Evolutionary conservation across 345 rosid genomes (phyloP), one percentile per base, ranked within the genome.

Genomic region (Salix udensis): DNA sequence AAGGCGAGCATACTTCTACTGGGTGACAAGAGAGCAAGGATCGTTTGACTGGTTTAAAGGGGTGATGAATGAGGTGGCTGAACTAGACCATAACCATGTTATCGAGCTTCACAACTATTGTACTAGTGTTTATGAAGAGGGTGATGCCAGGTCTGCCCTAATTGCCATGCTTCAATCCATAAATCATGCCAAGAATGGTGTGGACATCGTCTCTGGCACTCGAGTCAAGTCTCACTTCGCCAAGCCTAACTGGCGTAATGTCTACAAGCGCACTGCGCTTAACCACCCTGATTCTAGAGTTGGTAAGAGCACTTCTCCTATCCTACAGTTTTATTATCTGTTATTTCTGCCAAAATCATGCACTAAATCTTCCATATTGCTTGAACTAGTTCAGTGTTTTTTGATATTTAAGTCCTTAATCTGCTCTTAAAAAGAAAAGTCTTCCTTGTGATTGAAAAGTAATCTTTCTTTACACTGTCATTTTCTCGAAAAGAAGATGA

Each of bases 41-140:
- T 92, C 97, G 0, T 92, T 92, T 34, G 96, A 92, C 65, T 92
- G 96, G 97, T 92, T 92, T 72, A 88, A 92, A 78, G 91, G 88
- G 70, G 85, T 90, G 26, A 92, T 92, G 97, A 84, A 93, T 71
- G 96, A 93, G 31, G 92, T 88, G 7, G 92, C 91, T 1, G 96
- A 93, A 74, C 58, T 83, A 60, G 97, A 93, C 81, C 82, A 82
- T 0, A 84, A 89, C 79, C 81, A 85, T 53, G 88, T 89, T 19
- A 92, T 92, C 0, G 97, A 92, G 74, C 79, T 91, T 12, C 95
- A 92, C 77, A 92, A 91, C 40, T 89, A 91, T 24, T 92, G 97
- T 61, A 92, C 95, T 2, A 92, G 97, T 67, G 97, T 92, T 26
- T 92, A 91, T 10, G 97, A 89, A 79, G 97, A 92, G 84, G 97